Base-by-base conservation (phyloP, 345 rosid species). In the Cochlearia excelsa region DNA sequence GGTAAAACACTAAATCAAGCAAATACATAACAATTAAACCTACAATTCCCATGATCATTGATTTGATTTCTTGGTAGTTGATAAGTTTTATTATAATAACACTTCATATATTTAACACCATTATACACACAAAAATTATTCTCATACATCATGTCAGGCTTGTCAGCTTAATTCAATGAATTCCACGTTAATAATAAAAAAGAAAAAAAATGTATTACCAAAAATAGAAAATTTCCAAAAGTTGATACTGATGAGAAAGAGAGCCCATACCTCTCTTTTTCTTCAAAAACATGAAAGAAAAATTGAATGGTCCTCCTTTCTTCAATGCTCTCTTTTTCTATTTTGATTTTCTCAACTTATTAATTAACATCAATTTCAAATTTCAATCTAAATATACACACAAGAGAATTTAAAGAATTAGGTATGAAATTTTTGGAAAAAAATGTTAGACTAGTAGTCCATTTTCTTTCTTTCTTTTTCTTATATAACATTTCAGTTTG, bases 391-490 rank as follows among this genome's bases (percentile, higher is more conserved):
- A 11, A 54, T 56, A 6, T 30, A 48, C 27, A 43, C 59, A 16
- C 23, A 16, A 55, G 23, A 62, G 51, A 55, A 54, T 40, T 54
- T 5, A n/a, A 44, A 51, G 41, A 30, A 60, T 63, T 63, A 48
- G 63, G 60, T 73, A 40, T 68, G 34, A 43, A 59, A 8, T 47
- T 56, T 65, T 57, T 68, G 69, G 65, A 5, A 3, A 47, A 70
- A 59, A 67, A 66, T 51, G 77, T 71, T 79, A 69, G 52, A 54
- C 44, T 51, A 51, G 74, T 63, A 70, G 83, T 81, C 76, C 61
- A 69, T 64, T 78, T 74, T 39, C 16, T 57, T 70, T 55, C 48
- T 70, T 63, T 54, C 65, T 57, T 68, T 78, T 52, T 39, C 23
- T 16, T 16, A 16, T 16, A 16, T 16, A 16, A 16, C 23, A 16